phyloP scores from a whole-genome alignment of 1,284 basidiomycete genomes.

The Ceratobasidium sp. region DNA sequence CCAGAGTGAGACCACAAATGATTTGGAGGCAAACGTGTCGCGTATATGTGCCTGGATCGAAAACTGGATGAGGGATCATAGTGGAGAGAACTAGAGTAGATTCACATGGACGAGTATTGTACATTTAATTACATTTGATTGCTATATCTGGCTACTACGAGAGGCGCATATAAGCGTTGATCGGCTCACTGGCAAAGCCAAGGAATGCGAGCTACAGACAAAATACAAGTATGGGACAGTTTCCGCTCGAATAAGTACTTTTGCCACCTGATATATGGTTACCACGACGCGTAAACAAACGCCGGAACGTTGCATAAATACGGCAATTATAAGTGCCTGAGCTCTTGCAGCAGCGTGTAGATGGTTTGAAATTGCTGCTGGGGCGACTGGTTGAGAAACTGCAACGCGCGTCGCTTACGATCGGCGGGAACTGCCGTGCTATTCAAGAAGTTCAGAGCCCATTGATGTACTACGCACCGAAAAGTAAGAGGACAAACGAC shows the following conservation, averaged over 20 bases:
- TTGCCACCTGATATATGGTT: too few species aligned
- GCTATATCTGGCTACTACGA: background rate
- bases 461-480: constrained; percentile 26
- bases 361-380: constrained; percentile 28
- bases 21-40: constrained; percentile 88
- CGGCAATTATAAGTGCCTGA: background rate
- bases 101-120: too few species aligned
- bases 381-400: constrained; percentile 24
- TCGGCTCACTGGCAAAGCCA: too few species aligned
- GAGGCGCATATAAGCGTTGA: too few species aligned
- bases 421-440: constrained; percentile 25
- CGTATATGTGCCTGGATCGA: constrained; percentile 89
- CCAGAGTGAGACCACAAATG: constrained; percentile 80
- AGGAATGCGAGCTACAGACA: background rate
- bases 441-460: constrained; percentile 29
- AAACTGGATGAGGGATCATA: constrained; percentile 71
- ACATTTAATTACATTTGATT: background rate
- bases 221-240: background rate
- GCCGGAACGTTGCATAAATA: background rate
- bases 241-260: background rate
- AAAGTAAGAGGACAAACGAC: background rate
- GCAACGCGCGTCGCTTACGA: constrained; percentile 24
- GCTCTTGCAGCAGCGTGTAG: constrained; percentile 2
- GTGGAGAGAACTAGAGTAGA: background rate
- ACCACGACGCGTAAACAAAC: background rate